Conservation (phyloP, 139 green algal genomes). For the Spirogloea muscicola region DNA sequence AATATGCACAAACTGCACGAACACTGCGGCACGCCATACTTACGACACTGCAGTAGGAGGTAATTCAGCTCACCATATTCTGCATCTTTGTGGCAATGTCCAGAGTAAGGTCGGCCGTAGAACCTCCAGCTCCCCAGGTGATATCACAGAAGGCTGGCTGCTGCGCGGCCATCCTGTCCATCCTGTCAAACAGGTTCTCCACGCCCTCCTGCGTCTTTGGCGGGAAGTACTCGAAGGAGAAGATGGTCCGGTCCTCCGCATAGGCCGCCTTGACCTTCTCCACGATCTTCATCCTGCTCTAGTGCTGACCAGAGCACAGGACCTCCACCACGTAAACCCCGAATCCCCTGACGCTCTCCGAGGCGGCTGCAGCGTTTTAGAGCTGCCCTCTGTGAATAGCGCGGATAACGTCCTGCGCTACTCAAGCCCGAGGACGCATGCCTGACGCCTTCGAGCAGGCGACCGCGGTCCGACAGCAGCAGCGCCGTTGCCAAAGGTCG, state of each 20-base stretch:
- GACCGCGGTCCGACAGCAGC: too few relatives aligned
- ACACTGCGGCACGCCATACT: too few relatives aligned
- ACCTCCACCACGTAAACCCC: too few relatives aligned
- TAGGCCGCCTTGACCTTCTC: slow-evolving; percentile 82
- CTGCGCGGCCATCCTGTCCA: slow-evolving; percentile 79
- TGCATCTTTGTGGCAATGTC: slow-evolving; percentile 94
- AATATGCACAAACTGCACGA: neutral
- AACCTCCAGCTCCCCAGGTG: slow-evolving; percentile 95
- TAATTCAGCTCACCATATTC: slow-evolving; percentile 66
- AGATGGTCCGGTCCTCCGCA: slow-evolving; percentile 71
- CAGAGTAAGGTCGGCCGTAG: slow-evolving; percentile 89
- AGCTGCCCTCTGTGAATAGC: too few relatives aligned
- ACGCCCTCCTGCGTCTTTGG: slow-evolving; percentile 90
- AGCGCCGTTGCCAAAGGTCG: too few relatives aligned
- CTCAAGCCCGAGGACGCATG: too few relatives aligned
- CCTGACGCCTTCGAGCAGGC: too few relatives aligned
- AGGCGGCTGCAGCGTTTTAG: too few relatives aligned
- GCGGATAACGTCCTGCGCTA: too few relatives aligned
- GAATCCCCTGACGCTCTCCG: too few relatives aligned
- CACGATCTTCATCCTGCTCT: slow-evolving; percentile 87
- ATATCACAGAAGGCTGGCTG: slow-evolving; percentile 93
- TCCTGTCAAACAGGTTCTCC: slow-evolving; percentile 85
- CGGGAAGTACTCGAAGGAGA: slow-evolving; percentile 96
- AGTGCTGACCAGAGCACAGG: too few relatives aligned
- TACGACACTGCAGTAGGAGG: neutral